Base-by-base conservation (phyloP, 1,139 yeast species). In the Pichia sp. region DNA sequence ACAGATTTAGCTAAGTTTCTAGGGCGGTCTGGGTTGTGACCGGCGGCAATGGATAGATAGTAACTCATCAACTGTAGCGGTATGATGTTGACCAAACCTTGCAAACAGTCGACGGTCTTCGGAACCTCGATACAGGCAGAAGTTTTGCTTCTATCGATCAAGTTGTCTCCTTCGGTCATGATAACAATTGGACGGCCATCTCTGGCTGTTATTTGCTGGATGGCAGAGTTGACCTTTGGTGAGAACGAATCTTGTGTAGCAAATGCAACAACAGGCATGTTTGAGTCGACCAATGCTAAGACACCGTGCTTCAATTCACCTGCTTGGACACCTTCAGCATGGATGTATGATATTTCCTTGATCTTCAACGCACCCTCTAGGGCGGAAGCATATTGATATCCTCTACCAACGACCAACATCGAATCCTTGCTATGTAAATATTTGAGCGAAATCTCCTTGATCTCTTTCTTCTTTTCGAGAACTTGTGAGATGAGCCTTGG, bases 251-350 rank as follows among this genome's bases (percentile, higher is more conserved):
- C 99, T 69, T 95, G 83, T n/a, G 99, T 93, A 54, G 97, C 98
- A 73, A 95, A 85, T 12, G 96, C 96, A 73, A 95, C 87, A 62
- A 93, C 90, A 60, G 99, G 99, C 68, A 95, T 79, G 63, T 87
- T 78, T 67, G 89, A 95, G 72, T 95, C 99, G 60, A 95, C 97
- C 62, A 95, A 80, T 3, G 99, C 99, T 67, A 95, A 81, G 43
- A 91, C 97, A 74, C 99, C 99, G 70, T 95, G 99, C 75, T 95
- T 95, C 73, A 95, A 83, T 74, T 95, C 99, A 71, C 99, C 99
- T 31, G 99, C 99, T 63, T 93, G 83, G 52, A 95, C 97, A 77
- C 99, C 99, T 76, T 95, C 99, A 31, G 98, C 90, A 72, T 95
- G 99, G 92, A 93, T 95, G 73, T 95, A 95, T 6, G 98, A 92